Evolutionary conservation across 1,284 basidiomycete species (phyloP), one percentile per base, ranked within the genome.

Genomic region (Polyporus tsugae): DNA sequence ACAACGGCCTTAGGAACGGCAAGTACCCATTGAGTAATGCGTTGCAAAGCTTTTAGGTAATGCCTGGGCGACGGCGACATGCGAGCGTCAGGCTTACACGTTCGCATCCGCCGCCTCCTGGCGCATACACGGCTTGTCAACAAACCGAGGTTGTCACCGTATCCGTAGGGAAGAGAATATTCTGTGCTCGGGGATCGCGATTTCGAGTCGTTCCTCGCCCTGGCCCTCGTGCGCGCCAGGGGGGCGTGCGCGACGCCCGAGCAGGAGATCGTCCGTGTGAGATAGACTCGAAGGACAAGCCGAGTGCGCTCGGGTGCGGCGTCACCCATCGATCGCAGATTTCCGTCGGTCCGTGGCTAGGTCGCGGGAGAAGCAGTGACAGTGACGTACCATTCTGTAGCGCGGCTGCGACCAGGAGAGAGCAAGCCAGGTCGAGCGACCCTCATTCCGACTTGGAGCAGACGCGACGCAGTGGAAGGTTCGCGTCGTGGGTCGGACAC

Each of bases 301-400:
- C 39, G 49, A 33, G 39, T 22, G n/a, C 9, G 25, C 4, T 52
- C 25, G 49, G 29, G 29, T 29, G 46, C 46, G 46, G 46, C 58
- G 58, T 60, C 25, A 9, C 25, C 64, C 57, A 69, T 49, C 66
- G 64, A 72, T 72, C 68, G 64, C 57, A 66, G 68, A 64, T 69
- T 66, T 63, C 68, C 46, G 33, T 46, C 55, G 58, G 38, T 41
- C 44, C 41, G 35, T 68, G 63, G 61, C 6, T 63, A 52, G 64
- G 63, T 69, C 70, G 70, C 70, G 68, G 70, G 68, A 72, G 70
- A 72, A 72, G 70, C 25, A 19, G 65, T 39, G 46, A n/a, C 52
- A 41, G 41, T 65, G 55, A 64, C 65, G 63, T 71, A 68, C 15
- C 22, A 65, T 46, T 17, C 25, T 6, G 38, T 42, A 25, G 58